Evolutionary conservation across 2,329 filamentous ascomycete species (phyloP).

Genomic region (Drechslerella stenobrocha): DNA sequence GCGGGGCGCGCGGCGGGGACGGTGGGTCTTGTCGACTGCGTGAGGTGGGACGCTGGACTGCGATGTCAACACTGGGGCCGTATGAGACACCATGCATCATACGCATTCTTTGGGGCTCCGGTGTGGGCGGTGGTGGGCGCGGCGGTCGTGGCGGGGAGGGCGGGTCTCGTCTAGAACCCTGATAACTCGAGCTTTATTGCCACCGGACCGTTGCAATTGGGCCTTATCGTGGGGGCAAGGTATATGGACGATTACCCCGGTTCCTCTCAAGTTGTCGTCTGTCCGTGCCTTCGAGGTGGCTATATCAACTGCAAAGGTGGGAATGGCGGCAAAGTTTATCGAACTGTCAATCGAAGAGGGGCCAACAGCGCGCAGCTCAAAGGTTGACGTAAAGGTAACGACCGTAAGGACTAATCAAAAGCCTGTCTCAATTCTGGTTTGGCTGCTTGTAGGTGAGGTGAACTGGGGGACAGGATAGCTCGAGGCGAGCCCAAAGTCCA

Average conservation of each 20-base stretch:
- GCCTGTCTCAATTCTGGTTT: not conserved
- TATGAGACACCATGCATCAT: not conserved
- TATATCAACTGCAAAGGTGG: too few species aligned
- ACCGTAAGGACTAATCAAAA: slow-evolving; percentile 11
- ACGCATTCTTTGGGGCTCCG: slow-evolving; percentile 23
- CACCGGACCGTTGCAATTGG: too few species aligned
- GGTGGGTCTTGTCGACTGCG: slow-evolving; percentile 40
- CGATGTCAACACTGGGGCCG: not conserved
- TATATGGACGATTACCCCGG: too few species aligned
- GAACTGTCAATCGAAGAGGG: not conserved
- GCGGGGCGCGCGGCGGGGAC: slow-evolving; percentile 38
- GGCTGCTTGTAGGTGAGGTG: not conserved
- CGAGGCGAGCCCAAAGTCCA: not conserved
- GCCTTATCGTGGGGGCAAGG: too few species aligned
- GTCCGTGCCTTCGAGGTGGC: too few species aligned
- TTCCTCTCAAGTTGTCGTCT: too few species aligned
- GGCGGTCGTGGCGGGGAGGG: slow-evolving; percentile 38
- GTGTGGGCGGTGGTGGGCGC: slow-evolving; percentile 36
- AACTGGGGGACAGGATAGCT: not conserved
- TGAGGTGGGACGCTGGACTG: slow-evolving; percentile 5
- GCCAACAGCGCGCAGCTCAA: slow-evolving; percentile 2
- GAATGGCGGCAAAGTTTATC: too few species aligned
- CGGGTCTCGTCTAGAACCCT: slow-evolving; percentile 36
- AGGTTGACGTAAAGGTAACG: slow-evolving; percentile 11
- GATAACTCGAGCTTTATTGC: too few species aligned